Conservation (phyloP, 257 asterid species). For the Plectranthus barbatus region DNA sequence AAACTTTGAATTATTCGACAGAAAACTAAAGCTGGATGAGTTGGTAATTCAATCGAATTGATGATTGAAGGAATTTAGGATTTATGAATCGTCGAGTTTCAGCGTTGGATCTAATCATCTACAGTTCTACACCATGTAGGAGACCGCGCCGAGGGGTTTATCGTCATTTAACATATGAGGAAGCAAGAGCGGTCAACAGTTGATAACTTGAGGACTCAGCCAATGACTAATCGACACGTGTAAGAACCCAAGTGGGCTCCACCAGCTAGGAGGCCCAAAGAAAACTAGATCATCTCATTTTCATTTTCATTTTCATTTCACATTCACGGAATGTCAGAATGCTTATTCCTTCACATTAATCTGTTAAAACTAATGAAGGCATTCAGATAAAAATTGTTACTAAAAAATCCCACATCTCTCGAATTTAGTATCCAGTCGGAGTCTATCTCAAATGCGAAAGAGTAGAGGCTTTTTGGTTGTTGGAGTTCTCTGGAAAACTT, state of each 20-base stretch:
- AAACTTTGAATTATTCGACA: neutral
- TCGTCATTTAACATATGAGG: slow-evolving; percentile 9
- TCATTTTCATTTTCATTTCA: too few relatives aligned
- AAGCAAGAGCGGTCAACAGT: neutral
- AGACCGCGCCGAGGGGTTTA: slow-evolving; percentile 14
- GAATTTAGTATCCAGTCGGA: too few relatives aligned
- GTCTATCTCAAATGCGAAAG: too few relatives aligned
- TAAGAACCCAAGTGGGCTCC: slow-evolving; percentile 3
- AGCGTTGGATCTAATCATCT: slow-evolving; percentile 17
- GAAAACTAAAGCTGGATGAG: neutral
- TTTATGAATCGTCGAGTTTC: slow-evolving; percentile 6
- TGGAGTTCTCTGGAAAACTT: too few relatives aligned
- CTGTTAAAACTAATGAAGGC: too few relatives aligned
- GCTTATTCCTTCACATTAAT: too few relatives aligned
- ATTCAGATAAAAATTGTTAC: too few relatives aligned
- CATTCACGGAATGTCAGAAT: too few relatives aligned
- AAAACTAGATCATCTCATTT: too few relatives aligned
- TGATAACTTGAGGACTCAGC: neutral
- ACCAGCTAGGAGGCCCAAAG: too few relatives aligned
- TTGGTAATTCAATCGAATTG: neutral
- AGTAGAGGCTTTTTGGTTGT: too few relatives aligned
- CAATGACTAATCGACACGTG: neutral
- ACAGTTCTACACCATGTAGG: slow-evolving; percentile 7
- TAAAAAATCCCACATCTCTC: too few relatives aligned
- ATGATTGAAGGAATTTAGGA: slow-evolving; percentile 16